Evolutionary conservation across 106 monocot species (phyloP).

Genomic region (Acorus gramineus): DNA sequence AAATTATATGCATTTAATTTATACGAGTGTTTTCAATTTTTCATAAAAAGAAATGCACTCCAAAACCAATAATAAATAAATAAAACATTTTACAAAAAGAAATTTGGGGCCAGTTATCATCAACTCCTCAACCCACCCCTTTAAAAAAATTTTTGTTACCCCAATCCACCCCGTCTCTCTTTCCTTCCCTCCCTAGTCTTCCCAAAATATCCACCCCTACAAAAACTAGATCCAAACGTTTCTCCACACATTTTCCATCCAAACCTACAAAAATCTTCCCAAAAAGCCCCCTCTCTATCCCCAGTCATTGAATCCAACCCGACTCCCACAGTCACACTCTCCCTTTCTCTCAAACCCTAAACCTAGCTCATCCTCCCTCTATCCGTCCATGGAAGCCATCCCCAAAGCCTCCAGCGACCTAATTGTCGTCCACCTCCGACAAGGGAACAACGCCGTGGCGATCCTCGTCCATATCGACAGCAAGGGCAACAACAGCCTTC

Average conservation of each 20-base stretch:
- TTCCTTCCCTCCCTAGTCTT: constrained; percentile 1
- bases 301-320: constrained; percentile 16
- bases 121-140: too few species aligned
- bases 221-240: not conserved
- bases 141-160: too few species aligned
- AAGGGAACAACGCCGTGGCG: constrained; percentile 53
- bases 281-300: constrained; percentile 3
- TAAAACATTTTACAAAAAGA: too few species aligned
- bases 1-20: too few species aligned
- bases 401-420: constrained; percentile 44
- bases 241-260: not conserved
- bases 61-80: too few species aligned
- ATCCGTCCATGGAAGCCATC: not conserved
- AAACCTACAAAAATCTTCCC: not conserved
- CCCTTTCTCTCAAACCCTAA: constrained; percentile 2
- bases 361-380: constrained; percentile 4
- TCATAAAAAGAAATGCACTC: too few species aligned
- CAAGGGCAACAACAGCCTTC: constrained; percentile 8
- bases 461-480: constrained; percentile 46
- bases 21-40: too few species aligned
- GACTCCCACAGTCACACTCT: constrained; percentile 7
- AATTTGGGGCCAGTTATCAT: too few species aligned
- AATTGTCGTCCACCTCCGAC: constrained; percentile 38
- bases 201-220: not conserved
- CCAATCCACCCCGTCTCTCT: not conserved